Conservation (phyloP, 768 basidiomycete species). For the Tricholoma flavovirens region DNA sequence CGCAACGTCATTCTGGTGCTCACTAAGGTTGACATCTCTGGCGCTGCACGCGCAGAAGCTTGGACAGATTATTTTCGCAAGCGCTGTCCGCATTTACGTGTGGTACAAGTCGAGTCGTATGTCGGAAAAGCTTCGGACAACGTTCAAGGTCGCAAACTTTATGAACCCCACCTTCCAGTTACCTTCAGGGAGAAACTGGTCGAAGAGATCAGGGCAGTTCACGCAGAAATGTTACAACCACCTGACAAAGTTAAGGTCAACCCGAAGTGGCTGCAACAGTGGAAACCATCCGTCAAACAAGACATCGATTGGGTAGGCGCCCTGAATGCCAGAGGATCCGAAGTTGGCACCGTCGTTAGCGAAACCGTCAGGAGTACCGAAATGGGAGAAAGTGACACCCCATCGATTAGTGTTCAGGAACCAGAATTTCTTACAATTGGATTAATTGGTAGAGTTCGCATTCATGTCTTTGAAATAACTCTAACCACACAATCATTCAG, state of each 20-base stretch:
- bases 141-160: slow-evolving; percentile 42
- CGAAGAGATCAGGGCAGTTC: slow-evolving; percentile 55
- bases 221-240: slow-evolving; percentile 61
- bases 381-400: slow-evolving; percentile 20
- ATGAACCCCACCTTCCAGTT: slow-evolving; percentile 65
- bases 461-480: not conserved
- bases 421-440: slow-evolving; percentile 72
- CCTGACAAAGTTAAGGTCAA: slow-evolving; percentile 50
- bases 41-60: slow-evolving; percentile 51
- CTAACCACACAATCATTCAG: slow-evolving; percentile 28
- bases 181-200: slow-evolving; percentile 62
- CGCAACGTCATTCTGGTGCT: slow-evolving; percentile 65
- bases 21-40: slow-evolving; percentile 86
- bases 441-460: slow-evolving; percentile 52
- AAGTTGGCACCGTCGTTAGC: slow-evolving; percentile 41
- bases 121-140: slow-evolving; percentile 39
- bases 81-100: slow-evolving; percentile 46
- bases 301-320: slow-evolving; percentile 74
- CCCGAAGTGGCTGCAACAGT: slow-evolving; percentile 45
- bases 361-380: slow-evolving; percentile 26
- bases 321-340: slow-evolving; percentile 35
- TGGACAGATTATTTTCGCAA: slow-evolving; percentile 61
- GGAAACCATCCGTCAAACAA: slow-evolving; percentile 61
- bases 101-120: slow-evolving; percentile 79
- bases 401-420: slow-evolving; percentile 27